Conservation (phyloP, 2,329 filamentous ascomycete genomes). For the Ophiosphaerella herpotricha region DNA sequence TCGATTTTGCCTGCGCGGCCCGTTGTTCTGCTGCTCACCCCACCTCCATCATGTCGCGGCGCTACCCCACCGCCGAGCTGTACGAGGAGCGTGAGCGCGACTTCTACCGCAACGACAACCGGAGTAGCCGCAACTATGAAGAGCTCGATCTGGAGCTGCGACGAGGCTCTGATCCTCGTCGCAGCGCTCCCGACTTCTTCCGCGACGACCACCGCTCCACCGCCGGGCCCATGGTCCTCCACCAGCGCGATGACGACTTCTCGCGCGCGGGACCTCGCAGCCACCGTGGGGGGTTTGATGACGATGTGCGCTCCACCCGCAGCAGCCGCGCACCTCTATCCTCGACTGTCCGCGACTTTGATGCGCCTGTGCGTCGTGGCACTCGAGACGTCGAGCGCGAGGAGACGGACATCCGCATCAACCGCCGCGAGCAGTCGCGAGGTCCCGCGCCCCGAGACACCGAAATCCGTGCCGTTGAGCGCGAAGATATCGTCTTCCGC, state of each 20-base stretch:
- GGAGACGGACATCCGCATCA: constrained; percentile 43
- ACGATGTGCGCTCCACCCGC: constrained; percentile 45
- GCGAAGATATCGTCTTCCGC: constrained; percentile 51
- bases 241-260: constrained; percentile 48
- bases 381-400: constrained; percentile 38
- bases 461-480: constrained; percentile 40
- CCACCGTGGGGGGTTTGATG: constrained; percentile 45
- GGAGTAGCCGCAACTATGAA: constrained; percentile 52
- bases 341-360: constrained; percentile 34
- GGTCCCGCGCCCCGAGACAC: constrained; percentile 23
- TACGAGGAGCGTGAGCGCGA: constrained; percentile 57
- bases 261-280: constrained; percentile 38
- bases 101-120: constrained; percentile 51
- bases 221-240: constrained; percentile 53
- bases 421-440: constrained; percentile 43
- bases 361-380: constrained; percentile 38
- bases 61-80: constrained; percentile 53
- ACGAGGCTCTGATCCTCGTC: constrained; percentile 43
- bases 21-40: background rate
- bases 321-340: constrained; percentile 37
- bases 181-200: constrained; percentile 55
- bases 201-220: constrained; percentile 54
- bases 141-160: constrained; percentile 57
- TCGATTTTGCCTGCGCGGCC: no score
- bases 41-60: constrained; percentile 44